Evolutionary conservation across 805 yeast species (phyloP), one percentile per base, ranked within the genome.

Genomic region (Suhomyces faveliae): DNA sequence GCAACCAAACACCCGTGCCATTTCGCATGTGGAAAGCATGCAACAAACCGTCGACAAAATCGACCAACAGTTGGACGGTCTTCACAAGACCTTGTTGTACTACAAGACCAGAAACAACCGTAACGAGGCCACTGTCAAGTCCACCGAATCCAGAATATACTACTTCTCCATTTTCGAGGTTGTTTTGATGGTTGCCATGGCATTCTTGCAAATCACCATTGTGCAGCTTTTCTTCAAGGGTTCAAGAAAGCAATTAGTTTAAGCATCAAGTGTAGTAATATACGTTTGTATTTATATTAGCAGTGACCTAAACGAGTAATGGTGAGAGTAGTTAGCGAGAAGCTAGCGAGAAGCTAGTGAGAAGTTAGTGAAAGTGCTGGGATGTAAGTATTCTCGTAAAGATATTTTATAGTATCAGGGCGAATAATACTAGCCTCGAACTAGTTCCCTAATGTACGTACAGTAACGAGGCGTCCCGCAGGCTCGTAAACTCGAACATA

Each of bases 21-120:
- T 73, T 47, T 82, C 81, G 10, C 76, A 72, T 53, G 82, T 79
- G 40, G 74, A 77, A 49, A 70, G 74, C 56, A 76, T 83, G 66
- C 78, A 78, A 58, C 68, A 58, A 24, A 76, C 85, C 2, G 81
- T 85, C 20, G 77, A 75, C 48, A 70, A 68, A 47, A 83, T 87
- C 50, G 89, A 85, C 56, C 57, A 62, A 5, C 85, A 84, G 58
- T 73, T 86, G 60, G 79, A 77, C 55, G 72, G 74, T 10, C 70
- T 87, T 51, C 71, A 77, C 57, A 77, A 77, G 55, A 73, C 83
- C 33, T 71, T 92, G 63, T 87, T 85, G 58, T 87, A 91, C 68
- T 90, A 91, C 76, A 87, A 84, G 69, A 84, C 95, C 10, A 85
- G 99, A 73, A 92, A 88, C 68, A 83, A 83, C 71, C 81, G 98